Conservation (phyloP, 345 rosid genomes). For the Erucastrum elatum region DNA sequence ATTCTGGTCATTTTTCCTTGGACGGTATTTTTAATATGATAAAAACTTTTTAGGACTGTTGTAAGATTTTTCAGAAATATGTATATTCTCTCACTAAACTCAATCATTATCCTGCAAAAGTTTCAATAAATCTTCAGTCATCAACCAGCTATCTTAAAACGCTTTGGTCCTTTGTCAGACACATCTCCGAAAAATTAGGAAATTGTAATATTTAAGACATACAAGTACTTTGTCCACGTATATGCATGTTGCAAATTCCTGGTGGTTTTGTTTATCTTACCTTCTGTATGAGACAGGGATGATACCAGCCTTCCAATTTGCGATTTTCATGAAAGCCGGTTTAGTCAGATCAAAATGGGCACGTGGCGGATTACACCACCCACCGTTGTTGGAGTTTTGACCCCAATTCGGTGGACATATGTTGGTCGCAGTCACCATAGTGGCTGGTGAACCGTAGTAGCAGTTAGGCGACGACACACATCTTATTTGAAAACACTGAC, state of each 20-base stretch:
- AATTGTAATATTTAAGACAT: not conserved
- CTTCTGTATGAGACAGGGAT: constrained; percentile 72
- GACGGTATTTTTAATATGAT: too few relatives aligned
- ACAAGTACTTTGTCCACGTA: not conserved
- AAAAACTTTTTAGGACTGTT: too few relatives aligned
- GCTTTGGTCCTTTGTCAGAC: not conserved
- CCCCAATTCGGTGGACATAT: constrained; percentile 82
- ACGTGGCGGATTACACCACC: constrained; percentile 94
- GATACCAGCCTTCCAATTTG: constrained; percentile 84
- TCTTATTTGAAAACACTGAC: constrained; percentile 71
- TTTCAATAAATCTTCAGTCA: not conserved
- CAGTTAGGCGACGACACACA: constrained; percentile 61
- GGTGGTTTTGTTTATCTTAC: constrained; percentile 32
- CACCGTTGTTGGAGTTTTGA: constrained; percentile 61
- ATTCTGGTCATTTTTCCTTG: too few relatives aligned
- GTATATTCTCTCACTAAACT: not conserved
- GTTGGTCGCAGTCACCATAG: constrained; percentile 75
- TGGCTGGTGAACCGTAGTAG: constrained; percentile 40
- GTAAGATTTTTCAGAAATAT: too few relatives aligned
- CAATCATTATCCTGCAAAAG: not conserved
- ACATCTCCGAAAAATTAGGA: not conserved
- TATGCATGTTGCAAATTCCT: not conserved
- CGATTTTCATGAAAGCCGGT: constrained; percentile 74
- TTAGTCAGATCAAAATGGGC: constrained; percentile 81
- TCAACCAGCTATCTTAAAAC: not conserved